Evolutionary conservation across 2,329 filamentous ascomycete genomes (phyloP), one percentile per base, ranked within the genome.

Genomic region (Paecilomyces formosus): DNA sequence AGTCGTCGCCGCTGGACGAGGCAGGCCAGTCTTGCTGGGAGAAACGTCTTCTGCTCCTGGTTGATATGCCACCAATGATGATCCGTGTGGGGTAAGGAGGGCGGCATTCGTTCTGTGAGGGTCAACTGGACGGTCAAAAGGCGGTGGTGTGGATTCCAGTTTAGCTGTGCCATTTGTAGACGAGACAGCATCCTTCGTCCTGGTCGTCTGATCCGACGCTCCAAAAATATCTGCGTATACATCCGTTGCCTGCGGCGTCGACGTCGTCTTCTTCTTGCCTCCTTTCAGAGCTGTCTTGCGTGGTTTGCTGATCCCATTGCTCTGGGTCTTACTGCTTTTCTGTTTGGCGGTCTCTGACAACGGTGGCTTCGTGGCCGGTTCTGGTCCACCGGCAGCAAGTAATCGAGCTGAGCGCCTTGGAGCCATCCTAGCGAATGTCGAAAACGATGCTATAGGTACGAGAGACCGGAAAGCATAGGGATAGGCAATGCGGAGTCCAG

Each of bases 1-100:
- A 4, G 87, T 89, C n/a, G 88, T 89, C 1, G 82, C 81, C 15
- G 71, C 77, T 2, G 81, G 76, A 56, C 68, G 67, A 62, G 71
- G 70, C 64, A 68, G 72, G 68, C 67, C 72, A 3, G 70, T 68
- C 60, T 74, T 74, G 63, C 68, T 75, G 60, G 73, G 78, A 45
- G 76, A 76, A 51, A 64, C 66, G 57, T 75, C 69, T 59, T 72
- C 69, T 22, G 65, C 53, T 56, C 63, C 62, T 58, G 68, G 66
- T 76, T 83, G 63, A 74, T 80, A 66, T 74, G 82, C 63, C 73
- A 84, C 65, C 68, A 75, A 35, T 63, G 76, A 70, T 72, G 68
- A 81, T 58, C 73, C 75, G 61, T 68, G 77, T 49, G 78, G 75
- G 8, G 77, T 79, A 52, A 79, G 77, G n/a, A 81, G 70, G 12